Evolutionary conservation across 2,329 filamentous ascomycete species (phyloP).

Genomic region (Neofusicoccum cordaticola): DNA sequence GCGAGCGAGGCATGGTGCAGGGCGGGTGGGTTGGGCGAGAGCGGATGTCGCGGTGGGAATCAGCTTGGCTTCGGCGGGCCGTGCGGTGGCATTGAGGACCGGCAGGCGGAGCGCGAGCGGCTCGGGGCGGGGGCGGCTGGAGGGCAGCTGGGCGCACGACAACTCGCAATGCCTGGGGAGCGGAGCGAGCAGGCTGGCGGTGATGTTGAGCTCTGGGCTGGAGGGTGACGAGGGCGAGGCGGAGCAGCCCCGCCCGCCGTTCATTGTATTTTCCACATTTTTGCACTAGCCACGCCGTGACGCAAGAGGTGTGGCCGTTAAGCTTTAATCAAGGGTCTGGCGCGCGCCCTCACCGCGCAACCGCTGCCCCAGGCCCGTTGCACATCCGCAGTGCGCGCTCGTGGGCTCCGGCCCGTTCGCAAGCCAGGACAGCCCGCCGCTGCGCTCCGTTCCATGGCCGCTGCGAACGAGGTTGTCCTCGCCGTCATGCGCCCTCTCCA

Average conservation of each 20-base stretch:
- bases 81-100: conserved; percentile 9
- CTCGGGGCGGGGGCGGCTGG: not conserved
- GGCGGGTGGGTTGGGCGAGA: not conserved
- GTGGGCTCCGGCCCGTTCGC: not conserved
- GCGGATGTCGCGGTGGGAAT: conserved; percentile 11
- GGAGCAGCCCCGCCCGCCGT: not conserved
- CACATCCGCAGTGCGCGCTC: not conserved
- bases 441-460: not conserved
- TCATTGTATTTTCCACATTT: conserved; percentile 9
- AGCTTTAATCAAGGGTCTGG: conserved; percentile 12
- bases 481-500: not conserved
- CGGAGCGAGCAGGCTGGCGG: not conserved
- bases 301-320: conserved; percentile 8
- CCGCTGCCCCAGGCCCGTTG: not conserved
- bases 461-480: not conserved
- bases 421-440: not conserved
- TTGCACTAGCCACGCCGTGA: conserved; percentile 13
- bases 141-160: not conserved
- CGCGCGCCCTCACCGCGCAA: not conserved
- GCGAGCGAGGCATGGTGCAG: conserved; percentile 41
- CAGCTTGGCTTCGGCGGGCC: conserved; percentile 3
- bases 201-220: not conserved
- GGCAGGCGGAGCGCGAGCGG: not conserved
- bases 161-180: not conserved
- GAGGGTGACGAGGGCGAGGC: not conserved